Conservation (phyloP, 2,329 filamentous ascomycete genomes). For the Penicillium polonicum region DNA sequence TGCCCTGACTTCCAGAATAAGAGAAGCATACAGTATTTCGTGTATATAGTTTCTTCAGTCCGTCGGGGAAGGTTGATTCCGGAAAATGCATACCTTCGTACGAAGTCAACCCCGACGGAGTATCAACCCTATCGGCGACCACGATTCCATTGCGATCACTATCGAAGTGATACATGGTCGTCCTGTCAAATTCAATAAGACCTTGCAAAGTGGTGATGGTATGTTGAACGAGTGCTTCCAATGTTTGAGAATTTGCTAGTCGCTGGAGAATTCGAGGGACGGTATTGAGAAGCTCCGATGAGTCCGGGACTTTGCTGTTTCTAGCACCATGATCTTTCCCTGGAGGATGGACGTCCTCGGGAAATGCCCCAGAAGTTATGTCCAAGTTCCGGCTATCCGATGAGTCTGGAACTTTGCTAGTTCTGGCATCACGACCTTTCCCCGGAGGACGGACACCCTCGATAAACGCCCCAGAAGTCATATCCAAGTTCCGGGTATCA, state of each 20-base stretch:
- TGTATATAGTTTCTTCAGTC: constrained; percentile 78
- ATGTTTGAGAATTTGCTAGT: constrained; percentile 66
- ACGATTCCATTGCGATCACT: constrained; percentile 77
- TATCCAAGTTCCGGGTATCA: background rate
- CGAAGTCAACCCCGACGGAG: constrained; percentile 69
- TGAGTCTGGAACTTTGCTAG: background rate
- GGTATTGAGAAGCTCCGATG: constrained; percentile 76
- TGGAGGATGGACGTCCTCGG: background rate
- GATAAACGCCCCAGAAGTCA: background rate
- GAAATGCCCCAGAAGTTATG: constrained; percentile 1
- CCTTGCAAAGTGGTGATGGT: constrained; percentile 80
- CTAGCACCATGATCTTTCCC: background rate
- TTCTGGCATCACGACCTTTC: background rate
- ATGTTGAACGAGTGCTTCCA: constrained; percentile 73
- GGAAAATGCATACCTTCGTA: constrained; percentile 84
- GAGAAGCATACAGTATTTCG: constrained; percentile 81
- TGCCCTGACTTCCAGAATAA: constrained; percentile 74
- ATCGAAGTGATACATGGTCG: constrained; percentile 91
- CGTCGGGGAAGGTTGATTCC: constrained; percentile 79
- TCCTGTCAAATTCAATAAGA: constrained; percentile 79
- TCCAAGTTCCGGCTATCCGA: constrained; percentile 29
- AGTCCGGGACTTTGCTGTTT: background rate
- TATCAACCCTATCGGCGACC: constrained; percentile 79
- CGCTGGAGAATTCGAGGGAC: constrained; percentile 88
- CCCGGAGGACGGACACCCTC: background rate